These are phyloP conservation scores for Chondrus crispus DNA, from an alignment of 23 red algal genomes.

Conservation along the genomic window DNA sequence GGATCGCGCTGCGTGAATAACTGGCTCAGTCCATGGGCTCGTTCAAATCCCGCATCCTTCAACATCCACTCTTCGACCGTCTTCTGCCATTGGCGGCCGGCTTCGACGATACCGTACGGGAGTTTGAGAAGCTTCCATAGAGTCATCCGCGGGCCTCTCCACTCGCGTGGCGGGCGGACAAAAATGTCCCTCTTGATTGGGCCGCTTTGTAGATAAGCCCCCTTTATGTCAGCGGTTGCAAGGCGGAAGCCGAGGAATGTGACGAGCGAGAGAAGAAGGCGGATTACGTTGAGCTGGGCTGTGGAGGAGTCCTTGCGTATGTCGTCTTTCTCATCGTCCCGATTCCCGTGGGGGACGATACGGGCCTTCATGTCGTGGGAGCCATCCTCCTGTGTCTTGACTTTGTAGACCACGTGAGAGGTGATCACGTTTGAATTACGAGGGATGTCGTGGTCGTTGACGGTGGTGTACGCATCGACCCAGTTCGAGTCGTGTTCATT, in stretches of 20 bases:
- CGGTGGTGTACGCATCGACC: not conserved
- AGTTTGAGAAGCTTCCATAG: constrained; percentile 28
- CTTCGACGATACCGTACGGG: constrained; percentile 21
- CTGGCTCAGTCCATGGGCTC: not conserved
- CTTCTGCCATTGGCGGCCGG: constrained; percentile 21
- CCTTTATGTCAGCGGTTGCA: not conserved
- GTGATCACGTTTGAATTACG: constrained; percentile 5
- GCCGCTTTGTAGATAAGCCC: not conserved
- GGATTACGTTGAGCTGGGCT: not conserved
- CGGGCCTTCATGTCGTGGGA: not conserved
- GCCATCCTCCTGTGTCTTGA: constrained; percentile 4
- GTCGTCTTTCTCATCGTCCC: not conserved
- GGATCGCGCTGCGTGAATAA: not conserved
- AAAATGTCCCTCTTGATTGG: not conserved
- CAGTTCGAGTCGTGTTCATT: not conserved
- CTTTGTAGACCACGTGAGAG: constrained; percentile 13
- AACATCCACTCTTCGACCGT: constrained; percentile 10
- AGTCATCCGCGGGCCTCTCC: not conserved
- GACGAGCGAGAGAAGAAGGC: not conserved
- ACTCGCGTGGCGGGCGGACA: not conserved
- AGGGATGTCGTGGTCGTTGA: not conserved
- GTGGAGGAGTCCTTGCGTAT: not conserved
- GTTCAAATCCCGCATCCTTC: not conserved
- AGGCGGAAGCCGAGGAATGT: not conserved
- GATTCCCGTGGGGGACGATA: constrained; percentile 1